Base-by-base conservation (phyloP, 345 rosid genomes). In the Salix koriyanagi region DNA sequence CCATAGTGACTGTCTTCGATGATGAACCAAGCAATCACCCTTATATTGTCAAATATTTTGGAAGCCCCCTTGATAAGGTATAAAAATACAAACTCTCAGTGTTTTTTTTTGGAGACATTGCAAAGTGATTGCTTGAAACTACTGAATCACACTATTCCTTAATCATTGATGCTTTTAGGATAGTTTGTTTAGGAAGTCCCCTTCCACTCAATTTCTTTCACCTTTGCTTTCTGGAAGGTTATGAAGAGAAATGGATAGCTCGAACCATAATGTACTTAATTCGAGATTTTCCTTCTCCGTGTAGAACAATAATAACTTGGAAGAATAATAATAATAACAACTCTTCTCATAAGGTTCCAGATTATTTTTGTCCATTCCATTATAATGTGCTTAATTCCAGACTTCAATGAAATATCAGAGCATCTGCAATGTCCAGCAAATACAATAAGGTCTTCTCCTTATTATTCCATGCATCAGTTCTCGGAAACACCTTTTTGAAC, bases 21-120 rank as follows among this genome's bases (percentile, higher is more conserved):
- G 92, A 4, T 48, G 99, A 96, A 69, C 91, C 91, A 41, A 83
- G 26, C 88, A 91, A 88, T 83, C 98, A 89, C 76, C 97, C 95
- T 34, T 92, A 79, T 70, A 92, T 96, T 77, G 54, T 85, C 77
- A 93, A 96, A 83, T 96, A 89, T 87, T 96, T 89, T 78, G 89
- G 89, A 68, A 90, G 83, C 83, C 85, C 84, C 32, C 84, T 87
- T 80, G 87, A 90, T 2, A 96, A 96, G 99, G 99, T 93, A 69
- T 39, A 14, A 2, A 16, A 30, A 2, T 15, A 52, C 52, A 18
- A 4, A 37, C 2, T 65, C 26, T 74, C 25, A 21, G 21, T 61
- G 13, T 1, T 71, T 10, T 25, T 56, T n/a, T 56, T n/a, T 56
- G n/a, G 62, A 56, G n/a, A 56, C 8, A 21, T 56, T 21, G n/a